Evolutionary conservation across 768 basidiomycete genomes (phyloP).

Genomic region (Sutorius australiensis): DNA sequence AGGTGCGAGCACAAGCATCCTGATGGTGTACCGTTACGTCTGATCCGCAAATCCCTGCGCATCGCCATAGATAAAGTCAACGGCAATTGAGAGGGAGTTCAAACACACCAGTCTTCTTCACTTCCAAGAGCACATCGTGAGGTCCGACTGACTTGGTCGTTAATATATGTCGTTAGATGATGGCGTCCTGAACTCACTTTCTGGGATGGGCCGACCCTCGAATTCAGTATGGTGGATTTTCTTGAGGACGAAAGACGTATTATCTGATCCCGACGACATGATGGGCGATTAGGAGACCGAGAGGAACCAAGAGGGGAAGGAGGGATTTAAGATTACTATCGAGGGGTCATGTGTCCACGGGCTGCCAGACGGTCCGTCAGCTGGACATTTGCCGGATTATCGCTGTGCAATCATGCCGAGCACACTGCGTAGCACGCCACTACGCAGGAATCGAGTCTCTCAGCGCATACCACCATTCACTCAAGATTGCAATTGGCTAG

Average conservation of each 20-base stretch:
- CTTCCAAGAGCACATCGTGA: conserved; percentile 80
- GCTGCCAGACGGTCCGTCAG: conserved; percentile 6
- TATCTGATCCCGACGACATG: conserved; percentile 53
- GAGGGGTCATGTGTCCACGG: conserved; percentile 1
- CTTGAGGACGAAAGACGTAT: conserved; percentile 75
- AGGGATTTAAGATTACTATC: neutral
- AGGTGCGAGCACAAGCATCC: neutral
- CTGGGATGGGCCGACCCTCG: conserved; percentile 73
- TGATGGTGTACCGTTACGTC: conserved; percentile 49
- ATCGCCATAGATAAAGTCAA: conserved; percentile 11
- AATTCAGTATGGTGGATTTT: conserved; percentile 63
- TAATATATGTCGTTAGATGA: conserved; percentile 1
- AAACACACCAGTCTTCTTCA: conserved; percentile 85
- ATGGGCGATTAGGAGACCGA: conserved; percentile 7
- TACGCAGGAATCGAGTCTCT: too few relatives aligned
- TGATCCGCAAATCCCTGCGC: conserved; percentile 82
- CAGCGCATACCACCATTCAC: neutral
- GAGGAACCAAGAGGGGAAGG: neutral
- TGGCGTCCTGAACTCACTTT: conserved; percentile 41
- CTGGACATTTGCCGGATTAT: neutral
- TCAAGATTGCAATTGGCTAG: neutral
- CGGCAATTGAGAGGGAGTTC: neutral
- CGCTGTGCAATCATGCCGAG: too few relatives aligned
- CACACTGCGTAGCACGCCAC: too few relatives aligned
- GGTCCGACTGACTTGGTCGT: conserved; percentile 46